Conservation (phyloP, 2,329 filamentous ascomycete genomes). For the Bipolaris victoriae region DNA sequence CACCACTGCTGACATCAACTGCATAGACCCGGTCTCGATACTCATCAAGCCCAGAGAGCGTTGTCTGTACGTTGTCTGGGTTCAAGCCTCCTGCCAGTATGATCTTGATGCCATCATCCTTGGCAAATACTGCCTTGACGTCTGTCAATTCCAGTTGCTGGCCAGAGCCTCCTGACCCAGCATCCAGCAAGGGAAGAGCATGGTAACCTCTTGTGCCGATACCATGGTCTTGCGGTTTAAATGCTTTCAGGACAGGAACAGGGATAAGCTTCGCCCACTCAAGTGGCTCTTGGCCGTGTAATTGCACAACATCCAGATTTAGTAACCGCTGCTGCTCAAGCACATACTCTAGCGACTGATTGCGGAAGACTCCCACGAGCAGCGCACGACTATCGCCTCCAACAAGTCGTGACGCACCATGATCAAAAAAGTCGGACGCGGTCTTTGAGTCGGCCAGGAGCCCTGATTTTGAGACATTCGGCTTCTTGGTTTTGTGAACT, state of each 20-base stretch:
- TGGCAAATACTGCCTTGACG: conserved; percentile 69
- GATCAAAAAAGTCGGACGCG: conserved; percentile 74
- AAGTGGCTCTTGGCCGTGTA: conserved; percentile 89
- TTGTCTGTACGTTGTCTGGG: conserved; percentile 75
- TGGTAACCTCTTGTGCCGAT: conserved; percentile 81
- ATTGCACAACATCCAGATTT: conserved; percentile 84
- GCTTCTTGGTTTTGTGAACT: conserved; percentile 65
- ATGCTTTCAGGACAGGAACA: conserved; percentile 87
- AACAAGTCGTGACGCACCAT: conserved; percentile 56
- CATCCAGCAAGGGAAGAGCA: conserved; percentile 81
- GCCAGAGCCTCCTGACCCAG: conserved; percentile 81
- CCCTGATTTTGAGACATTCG: conserved; percentile 26
- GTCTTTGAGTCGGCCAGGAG: conserved; percentile 38
- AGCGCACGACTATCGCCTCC: conserved; percentile 67
- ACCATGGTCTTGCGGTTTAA: conserved; percentile 76
- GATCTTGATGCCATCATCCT: conserved; percentile 73
- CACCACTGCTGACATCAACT: conserved; percentile 93
- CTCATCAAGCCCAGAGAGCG: conserved; percentile 68
- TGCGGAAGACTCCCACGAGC: conserved; percentile 91
- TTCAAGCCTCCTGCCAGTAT: conserved; percentile 86
- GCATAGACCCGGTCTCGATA: conserved; percentile 70
- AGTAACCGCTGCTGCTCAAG: conserved; percentile 78
- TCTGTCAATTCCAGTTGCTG: conserved; percentile 73
- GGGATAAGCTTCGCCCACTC: conserved; percentile 92
- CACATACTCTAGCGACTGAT: conserved; percentile 84